Evolutionary conservation across 768 basidiomycete species (phyloP).

Genomic region (Epithele typhae): DNA sequence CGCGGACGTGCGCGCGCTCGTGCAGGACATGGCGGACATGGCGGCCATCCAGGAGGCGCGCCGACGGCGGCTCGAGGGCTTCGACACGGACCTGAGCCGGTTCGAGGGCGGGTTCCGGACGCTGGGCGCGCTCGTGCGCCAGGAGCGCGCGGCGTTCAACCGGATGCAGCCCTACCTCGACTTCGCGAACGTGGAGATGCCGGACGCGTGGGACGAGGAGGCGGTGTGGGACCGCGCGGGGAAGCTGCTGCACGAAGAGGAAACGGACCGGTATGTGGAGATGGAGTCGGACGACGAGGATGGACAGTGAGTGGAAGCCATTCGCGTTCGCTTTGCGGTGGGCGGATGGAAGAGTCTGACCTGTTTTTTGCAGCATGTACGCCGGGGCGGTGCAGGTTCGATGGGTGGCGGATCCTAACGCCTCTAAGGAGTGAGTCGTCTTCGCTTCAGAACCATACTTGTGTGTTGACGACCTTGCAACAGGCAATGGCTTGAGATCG

Average conservation of each 20-base stretch:
- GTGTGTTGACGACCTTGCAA: too few relatives aligned
- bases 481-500: too few relatives aligned
- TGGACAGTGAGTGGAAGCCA: neutral
- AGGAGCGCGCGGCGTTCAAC: conserved; percentile 5
- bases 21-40: too few relatives aligned
- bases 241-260: conserved; percentile 1
- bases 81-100: too few relatives aligned
- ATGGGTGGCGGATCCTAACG: too few relatives aligned
- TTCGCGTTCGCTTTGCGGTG: too few relatives aligned
- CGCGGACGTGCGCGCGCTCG: too few relatives aligned
- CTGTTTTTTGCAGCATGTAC: neutral
- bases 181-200: conserved; percentile 1
- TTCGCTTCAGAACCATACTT: too few relatives aligned
- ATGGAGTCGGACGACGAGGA: conserved; percentile 9
- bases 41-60: neutral
- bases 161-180: conserved; percentile 5
- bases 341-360: neutral
- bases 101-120: too few relatives aligned
- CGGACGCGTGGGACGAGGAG: conserved; percentile 1
- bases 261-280: conserved; percentile 2
- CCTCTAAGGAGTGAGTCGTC: too few relatives aligned
- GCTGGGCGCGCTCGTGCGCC: conserved; percentile 4
- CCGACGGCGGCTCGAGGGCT: neutral
- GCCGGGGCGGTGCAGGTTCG: too few relatives aligned
- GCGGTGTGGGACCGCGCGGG: conserved; percentile 8